Evolutionary conservation across 768 basidiomycete genomes (phyloP).

Genomic region (Mycena metata): DNA sequence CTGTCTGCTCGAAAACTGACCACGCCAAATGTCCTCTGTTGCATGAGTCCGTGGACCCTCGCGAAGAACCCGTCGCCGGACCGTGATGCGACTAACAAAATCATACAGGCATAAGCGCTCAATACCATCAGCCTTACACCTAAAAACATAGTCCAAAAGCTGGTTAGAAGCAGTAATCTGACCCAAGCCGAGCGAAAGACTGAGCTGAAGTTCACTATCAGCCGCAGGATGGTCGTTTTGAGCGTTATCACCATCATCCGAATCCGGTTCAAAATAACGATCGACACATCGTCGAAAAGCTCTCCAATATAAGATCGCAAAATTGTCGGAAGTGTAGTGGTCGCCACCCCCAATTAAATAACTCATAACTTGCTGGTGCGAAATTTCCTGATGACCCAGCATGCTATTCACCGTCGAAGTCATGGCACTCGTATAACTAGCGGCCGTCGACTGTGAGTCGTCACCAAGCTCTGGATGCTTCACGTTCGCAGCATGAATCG

Average conservation of each 20-base stretch:
- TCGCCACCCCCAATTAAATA: slow-evolving; percentile 43
- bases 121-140: background rate
- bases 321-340: slow-evolving; percentile 38
- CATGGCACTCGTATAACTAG: background rate
- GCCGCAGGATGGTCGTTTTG: background rate
- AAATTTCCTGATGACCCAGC: slow-evolving; percentile 44
- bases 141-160: background rate
- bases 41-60: too few relatives aligned
- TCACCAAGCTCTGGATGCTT: background rate
- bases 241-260: too few relatives aligned
- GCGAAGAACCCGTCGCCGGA: too few relatives aligned
- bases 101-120: background rate
- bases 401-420: slow-evolving; percentile 35
- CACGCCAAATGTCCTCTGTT: background rate
- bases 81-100: background rate
- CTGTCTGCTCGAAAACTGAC: background rate
- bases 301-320: slow-evolving; percentile 19
- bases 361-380: slow-evolving; percentile 47
- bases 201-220: background rate
- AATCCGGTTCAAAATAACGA: background rate
- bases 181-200: background rate
- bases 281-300: background rate
- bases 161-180: slow-evolving; percentile 2
- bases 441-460: background rate
- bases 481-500: background rate